A percentile compares a stretch with the other conserved stretches of the same genome.
phyloP scores from a whole-genome alignment of 208 protist species.

The Leishmania major region DNA sequence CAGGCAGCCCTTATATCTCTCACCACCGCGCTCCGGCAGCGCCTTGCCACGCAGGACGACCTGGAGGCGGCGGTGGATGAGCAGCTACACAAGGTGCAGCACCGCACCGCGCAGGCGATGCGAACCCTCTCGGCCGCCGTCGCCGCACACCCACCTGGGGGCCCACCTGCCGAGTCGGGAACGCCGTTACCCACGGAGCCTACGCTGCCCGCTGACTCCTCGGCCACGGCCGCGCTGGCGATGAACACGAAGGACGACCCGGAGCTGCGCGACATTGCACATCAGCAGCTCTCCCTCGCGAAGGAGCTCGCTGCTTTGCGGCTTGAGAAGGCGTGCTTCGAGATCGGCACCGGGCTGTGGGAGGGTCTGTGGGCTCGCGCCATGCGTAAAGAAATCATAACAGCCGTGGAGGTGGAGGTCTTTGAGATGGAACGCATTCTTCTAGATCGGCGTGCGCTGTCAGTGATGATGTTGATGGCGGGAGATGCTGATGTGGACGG shows the following conservation, averaged over 20 bases:
- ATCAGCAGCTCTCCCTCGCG: constrained; percentile 74
- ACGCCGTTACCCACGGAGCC: constrained; percentile 16
- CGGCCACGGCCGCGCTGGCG: constrained; percentile 16
- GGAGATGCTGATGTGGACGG: constrained; percentile 2
- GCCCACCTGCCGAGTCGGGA: constrained; percentile 5
- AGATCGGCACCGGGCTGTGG: constrained; percentile 64
- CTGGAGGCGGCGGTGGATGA: constrained; percentile 70
- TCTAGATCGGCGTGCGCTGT: constrained; percentile 47
- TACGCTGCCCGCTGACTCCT: constrained; percentile 19
- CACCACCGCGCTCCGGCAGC: constrained; percentile 60
- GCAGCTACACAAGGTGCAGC: constrained; percentile 53
- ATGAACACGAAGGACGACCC: constrained; percentile 45
- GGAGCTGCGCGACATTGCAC: constrained; percentile 69
- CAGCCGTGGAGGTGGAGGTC: constrained; percentile 55
- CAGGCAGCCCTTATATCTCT: constrained; percentile 44
- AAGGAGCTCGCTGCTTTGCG: constrained; percentile 75
- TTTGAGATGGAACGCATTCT: constrained; percentile 76
- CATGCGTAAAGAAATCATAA: constrained; percentile 81
- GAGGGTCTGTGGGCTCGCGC: constrained; percentile 84
- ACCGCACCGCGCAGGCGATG: constrained; percentile 30
- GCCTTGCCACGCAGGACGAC: constrained; percentile 57
- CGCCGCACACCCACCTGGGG: constrained; percentile 21
- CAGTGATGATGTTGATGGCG: constrained; percentile 31
- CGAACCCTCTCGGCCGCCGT: constrained; percentile 25
- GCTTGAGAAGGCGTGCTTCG: constrained; percentile 76